A percentile compares a stretch with the other conserved stretches of the same genome.
These are phyloP conservation scores for Rubia peregrina DNA, from an alignment of 305 asterid genomes.

Conservation along the genomic window DNA sequence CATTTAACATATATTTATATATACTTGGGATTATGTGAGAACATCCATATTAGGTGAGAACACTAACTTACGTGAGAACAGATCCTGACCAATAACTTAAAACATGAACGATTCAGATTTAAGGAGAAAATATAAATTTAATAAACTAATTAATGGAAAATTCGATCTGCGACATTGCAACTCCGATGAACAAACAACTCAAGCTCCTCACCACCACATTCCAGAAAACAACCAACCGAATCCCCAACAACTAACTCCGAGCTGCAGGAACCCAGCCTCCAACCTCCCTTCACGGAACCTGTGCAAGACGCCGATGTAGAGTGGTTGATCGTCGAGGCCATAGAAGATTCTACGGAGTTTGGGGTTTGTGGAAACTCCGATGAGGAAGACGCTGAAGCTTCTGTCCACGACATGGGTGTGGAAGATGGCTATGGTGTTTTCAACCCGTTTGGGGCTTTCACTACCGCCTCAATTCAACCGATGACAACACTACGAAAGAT, in stretches of 20 bases:
- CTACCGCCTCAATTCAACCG: too few relatives aligned
- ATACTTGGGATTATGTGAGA: too few relatives aligned
- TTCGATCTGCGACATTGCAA: conserved; percentile 33
- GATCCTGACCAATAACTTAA: too few relatives aligned
- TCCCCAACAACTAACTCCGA: conserved; percentile 45
- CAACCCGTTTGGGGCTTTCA: conserved; percentile 35
- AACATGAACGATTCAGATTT: too few relatives aligned
- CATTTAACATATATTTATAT: too few relatives aligned
- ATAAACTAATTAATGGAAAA: too few relatives aligned
- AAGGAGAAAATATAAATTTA: too few relatives aligned
- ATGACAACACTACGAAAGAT: too few relatives aligned
- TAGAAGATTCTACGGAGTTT: conserved; percentile 20
- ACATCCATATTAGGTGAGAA: too few relatives aligned
- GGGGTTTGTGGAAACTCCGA: conserved; percentile 63
- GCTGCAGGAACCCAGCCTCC: conserved; percentile 46
- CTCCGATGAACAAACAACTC: conserved; percentile 44
- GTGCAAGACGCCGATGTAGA: too few relatives aligned
- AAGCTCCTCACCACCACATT: conserved; percentile 38
- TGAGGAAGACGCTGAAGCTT: conserved; percentile 54
- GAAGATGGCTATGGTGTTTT: conserved; percentile 67
- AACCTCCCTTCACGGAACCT: conserved; percentile 7
- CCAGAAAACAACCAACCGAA: conserved; percentile 28
- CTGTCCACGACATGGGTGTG: conserved; percentile 80
- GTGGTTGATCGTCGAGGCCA: too few relatives aligned
- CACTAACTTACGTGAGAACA: too few relatives aligned